Conservation (phyloP, 2,329 filamentous ascomycete genomes). For the Myriosclerotinia duriaeana region DNA sequence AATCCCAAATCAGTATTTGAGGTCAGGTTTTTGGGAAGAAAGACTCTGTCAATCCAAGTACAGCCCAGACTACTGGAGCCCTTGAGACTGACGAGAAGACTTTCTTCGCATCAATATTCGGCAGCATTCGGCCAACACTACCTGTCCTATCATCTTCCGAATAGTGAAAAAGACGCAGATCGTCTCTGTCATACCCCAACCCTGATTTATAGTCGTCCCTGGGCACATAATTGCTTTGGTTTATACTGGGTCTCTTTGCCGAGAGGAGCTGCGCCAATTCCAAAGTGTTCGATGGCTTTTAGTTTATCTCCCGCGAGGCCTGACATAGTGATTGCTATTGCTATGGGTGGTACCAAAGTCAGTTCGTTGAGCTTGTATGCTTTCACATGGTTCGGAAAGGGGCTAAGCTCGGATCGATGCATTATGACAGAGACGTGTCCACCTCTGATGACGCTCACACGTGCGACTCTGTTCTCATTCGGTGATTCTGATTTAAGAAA, state of each 20-base stretch:
- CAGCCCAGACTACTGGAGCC: background rate
- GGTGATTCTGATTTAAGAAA: background rate
- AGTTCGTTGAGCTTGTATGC: constrained; percentile 67
- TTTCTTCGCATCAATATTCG: constrained; percentile 42
- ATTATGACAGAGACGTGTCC: constrained; percentile 52
- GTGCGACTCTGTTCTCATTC: constrained; percentile 53
- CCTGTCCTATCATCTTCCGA: constrained; percentile 54
- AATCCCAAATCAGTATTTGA: background rate
- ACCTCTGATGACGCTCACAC: constrained; percentile 52
- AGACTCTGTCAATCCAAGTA: background rate
- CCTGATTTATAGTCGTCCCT: constrained; percentile 47
- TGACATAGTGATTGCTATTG: constrained; percentile 57
- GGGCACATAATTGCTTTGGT: constrained; percentile 45
- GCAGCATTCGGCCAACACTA: constrained; percentile 49
- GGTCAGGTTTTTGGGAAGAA: background rate
- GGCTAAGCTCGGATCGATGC: constrained; percentile 71
- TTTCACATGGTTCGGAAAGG: constrained; percentile 67
- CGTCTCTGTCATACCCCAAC: constrained; percentile 56
- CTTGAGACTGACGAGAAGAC: background rate
- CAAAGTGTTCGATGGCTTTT: constrained; percentile 54
- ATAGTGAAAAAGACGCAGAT: constrained; percentile 33
- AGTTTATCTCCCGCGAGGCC: constrained; percentile 42
- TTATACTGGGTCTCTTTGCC: constrained; percentile 44
- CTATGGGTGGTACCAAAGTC: constrained; percentile 70
- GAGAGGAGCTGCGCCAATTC: constrained; percentile 52